A percentile compares a stretch with the other conserved stretches of the same genome.
phyloP scores from a whole-genome alignment of 257 asterid species.

The Forsythia viridissima region DNA sequence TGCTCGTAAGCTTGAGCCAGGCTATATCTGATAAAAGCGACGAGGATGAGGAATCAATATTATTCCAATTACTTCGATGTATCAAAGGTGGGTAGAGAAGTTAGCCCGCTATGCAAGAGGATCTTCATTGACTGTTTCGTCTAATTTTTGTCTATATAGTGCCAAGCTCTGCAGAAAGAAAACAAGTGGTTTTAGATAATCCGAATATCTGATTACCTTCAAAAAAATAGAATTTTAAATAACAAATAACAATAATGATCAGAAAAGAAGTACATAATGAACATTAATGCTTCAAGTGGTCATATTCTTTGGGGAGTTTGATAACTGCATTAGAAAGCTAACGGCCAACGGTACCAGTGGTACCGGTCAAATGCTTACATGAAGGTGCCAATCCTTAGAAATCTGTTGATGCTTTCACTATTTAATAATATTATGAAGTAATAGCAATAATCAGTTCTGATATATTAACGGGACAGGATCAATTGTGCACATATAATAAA shows the following conservation, averaged over 20 bases:
- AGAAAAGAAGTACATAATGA: background rate
- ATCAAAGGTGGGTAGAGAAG: background rate
- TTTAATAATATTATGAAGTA: too few species aligned
- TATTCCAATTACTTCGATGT: background rate
- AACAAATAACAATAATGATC: too few species aligned
- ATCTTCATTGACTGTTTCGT: constrained; percentile 30
- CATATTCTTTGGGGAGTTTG: background rate
- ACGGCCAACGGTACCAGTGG: background rate
- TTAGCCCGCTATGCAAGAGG: background rate
- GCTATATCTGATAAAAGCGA: too few species aligned
- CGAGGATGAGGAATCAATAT: background rate
- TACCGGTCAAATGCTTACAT: background rate
- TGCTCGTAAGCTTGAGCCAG: too few species aligned
- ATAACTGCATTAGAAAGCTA: background rate
- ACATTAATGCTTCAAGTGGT: background rate
- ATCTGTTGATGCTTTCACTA: too few species aligned
- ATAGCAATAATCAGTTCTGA: too few species aligned
- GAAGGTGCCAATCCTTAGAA: background rate
- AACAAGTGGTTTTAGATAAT: background rate
- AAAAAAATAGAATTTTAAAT: background rate
- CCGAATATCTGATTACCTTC: background rate
- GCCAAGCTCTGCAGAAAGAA: constrained; percentile 62
- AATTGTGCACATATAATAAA: too few species aligned
- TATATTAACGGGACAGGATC: too few species aligned
- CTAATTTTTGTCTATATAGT: constrained; percentile 52